phyloP scores from a whole-genome alignment of 179 eudicot species.

The Beta corolliflora region DNA sequence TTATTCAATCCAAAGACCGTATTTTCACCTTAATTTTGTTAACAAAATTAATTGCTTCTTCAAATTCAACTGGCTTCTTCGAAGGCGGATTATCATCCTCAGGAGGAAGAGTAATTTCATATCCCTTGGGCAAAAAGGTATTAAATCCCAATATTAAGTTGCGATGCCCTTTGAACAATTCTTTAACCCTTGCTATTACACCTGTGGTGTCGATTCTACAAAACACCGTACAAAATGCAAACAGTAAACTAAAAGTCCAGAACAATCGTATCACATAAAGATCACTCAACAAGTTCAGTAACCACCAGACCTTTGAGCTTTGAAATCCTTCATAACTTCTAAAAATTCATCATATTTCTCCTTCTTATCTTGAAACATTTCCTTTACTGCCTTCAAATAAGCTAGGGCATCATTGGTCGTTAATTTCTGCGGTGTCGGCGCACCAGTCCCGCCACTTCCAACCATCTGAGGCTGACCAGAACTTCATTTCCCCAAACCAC shows the following conservation, averaged over 20 bases:
- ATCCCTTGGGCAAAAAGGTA: slow-evolving; percentile 94
- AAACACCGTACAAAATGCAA: slow-evolving; percentile 21
- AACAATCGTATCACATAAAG: slow-evolving; percentile 4
- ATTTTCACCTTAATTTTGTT: slow-evolving; percentile 81
- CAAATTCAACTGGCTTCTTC: slow-evolving; percentile 85
- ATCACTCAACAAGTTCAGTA: slow-evolving; percentile 8
- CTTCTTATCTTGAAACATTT: slow-evolving; percentile 71
- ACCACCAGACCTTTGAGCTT: slow-evolving; percentile 69
- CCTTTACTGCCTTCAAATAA: slow-evolving; percentile 87
- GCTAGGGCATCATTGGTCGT: slow-evolving; percentile 85
- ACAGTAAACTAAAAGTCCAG: slow-evolving; percentile 11
- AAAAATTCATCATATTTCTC: slow-evolving; percentile 88
- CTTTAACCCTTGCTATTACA: slow-evolving; percentile 85
- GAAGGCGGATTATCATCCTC: slow-evolving; percentile 68
- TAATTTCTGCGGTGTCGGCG: slow-evolving; percentile 52
- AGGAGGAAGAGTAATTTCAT: slow-evolving; percentile 65
- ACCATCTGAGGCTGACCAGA: slow-evolving; percentile 57
- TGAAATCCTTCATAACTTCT: slow-evolving; percentile 96
- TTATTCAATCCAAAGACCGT: background rate
- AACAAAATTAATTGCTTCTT: slow-evolving; percentile 86
- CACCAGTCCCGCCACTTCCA: slow-evolving; percentile 44
- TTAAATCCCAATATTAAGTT: slow-evolving; percentile 85
- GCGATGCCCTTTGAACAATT: slow-evolving; percentile 87
- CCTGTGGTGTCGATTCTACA: slow-evolving; percentile 82
- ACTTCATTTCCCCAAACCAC: slow-evolving; percentile 42